phyloP scores from a whole-genome alignment of 73 alveolate species.

The Tetrahymena thermophila region DNA sequence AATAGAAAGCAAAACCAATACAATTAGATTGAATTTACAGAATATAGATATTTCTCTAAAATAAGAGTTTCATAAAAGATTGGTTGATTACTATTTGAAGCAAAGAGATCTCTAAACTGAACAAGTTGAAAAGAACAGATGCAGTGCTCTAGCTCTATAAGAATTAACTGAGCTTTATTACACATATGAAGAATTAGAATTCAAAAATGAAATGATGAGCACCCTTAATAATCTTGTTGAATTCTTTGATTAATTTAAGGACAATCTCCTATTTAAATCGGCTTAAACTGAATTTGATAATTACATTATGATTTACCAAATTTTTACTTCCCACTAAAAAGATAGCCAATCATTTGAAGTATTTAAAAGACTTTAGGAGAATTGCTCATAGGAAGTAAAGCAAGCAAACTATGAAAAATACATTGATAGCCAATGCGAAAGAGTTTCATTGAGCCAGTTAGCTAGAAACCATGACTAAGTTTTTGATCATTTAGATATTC shows the following conservation, averaged over 20 bases:
- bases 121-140: not conserved
- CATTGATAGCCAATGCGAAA: not conserved
- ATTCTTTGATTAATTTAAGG: not conserved
- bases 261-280: not conserved
- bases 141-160: not conserved
- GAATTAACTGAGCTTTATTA: not conserved
- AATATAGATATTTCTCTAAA: not conserved
- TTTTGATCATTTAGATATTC: not conserved
- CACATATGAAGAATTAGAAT: not conserved
- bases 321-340: not conserved
- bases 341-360: not conserved
- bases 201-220: not conserved
- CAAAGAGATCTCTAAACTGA: not conserved
- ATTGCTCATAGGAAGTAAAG: not conserved
- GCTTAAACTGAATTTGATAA: not conserved
- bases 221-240: not conserved
- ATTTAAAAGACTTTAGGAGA: not conserved
- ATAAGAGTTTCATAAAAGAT: not conserved
- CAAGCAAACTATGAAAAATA: not conserved
- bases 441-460: not conserved
- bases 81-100: not conserved
- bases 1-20: not conserved
- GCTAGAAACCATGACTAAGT: not conserved
- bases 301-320: not conserved
- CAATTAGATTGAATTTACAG: not conserved